These are phyloP conservation scores for Postia placenta DNA, from an alignment of 768 basidiomycete species.

Conservation along the genomic window DNA sequence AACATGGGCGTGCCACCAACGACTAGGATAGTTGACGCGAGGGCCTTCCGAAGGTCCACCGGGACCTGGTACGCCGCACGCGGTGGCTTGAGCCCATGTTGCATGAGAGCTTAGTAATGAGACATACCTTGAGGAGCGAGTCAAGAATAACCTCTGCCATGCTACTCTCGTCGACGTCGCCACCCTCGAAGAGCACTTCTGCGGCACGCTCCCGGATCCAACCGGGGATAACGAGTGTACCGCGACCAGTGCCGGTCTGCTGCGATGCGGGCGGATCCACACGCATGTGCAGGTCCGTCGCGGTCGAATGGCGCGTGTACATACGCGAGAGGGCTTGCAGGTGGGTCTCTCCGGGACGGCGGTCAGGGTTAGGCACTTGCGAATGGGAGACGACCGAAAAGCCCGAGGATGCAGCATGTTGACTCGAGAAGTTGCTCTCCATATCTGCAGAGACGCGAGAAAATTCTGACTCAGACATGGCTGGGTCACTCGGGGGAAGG, in stretches of 20 bases:
- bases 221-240: constrained; percentile 82
- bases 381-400: constrained; percentile 49
- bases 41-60: constrained; percentile 79
- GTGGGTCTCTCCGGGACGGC: constrained; percentile 39
- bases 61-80: constrained; percentile 52
- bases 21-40: constrained; percentile 81
- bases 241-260: constrained; percentile 65
- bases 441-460: constrained; percentile 41
- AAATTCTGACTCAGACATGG: constrained; percentile 65
- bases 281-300: constrained; percentile 64
- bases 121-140: constrained; percentile 64
- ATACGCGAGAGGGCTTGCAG: constrained; percentile 62
- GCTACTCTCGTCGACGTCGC: constrained; percentile 83
- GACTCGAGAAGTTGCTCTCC: constrained; percentile 45
- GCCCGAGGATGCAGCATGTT: constrained; percentile 48
- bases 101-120: no score
- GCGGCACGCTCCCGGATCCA: constrained; percentile 93
- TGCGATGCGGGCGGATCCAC: constrained; percentile 64
- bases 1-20: constrained; percentile 88
- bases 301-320: constrained; percentile 73
- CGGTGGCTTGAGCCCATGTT: no score
- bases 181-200: constrained; percentile 86
- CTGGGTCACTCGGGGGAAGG: constrained; percentile 43
- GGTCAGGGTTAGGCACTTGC: constrained; percentile 23
- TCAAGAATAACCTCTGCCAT: constrained; percentile 79